Evolutionary conservation across 805 yeast species (phyloP).

Genomic region (Candida adriatica): DNA sequence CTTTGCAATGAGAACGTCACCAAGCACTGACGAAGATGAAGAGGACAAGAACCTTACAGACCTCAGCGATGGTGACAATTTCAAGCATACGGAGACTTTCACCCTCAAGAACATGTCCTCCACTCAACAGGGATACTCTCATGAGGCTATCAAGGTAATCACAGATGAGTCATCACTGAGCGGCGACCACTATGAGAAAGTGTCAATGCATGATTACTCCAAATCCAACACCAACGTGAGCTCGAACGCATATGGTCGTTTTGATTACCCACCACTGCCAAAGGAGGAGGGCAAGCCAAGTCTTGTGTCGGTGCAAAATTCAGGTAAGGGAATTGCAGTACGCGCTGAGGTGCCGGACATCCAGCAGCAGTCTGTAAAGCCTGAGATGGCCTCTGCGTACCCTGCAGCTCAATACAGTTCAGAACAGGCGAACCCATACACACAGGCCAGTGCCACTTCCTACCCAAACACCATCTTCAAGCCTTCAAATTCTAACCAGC

Average conservation of each 20-base stretch:
- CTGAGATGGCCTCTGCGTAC: slow-evolving; percentile 18
- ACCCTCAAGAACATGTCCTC: slow-evolving; percentile 10
- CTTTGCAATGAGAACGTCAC: slow-evolving; percentile 26
- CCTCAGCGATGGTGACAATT: slow-evolving; percentile 18
- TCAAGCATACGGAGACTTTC: slow-evolving; percentile 11
- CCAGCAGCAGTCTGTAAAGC: slow-evolving; percentile 19
- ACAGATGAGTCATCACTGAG: slow-evolving; percentile 21
- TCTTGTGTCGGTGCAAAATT: slow-evolving; percentile 20
- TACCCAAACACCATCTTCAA: not conserved
- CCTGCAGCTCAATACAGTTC: slow-evolving; percentile 12
- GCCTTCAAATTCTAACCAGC: not conserved
- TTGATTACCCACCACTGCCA: slow-evolving; percentile 11
- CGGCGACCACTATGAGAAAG: slow-evolving; percentile 19
- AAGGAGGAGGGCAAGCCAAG: slow-evolving; percentile 21
- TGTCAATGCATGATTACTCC: slow-evolving; percentile 21
- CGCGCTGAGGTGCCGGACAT: slow-evolving; percentile 19
- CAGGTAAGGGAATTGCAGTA: slow-evolving; percentile 18
- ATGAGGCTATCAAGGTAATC: slow-evolving; percentile 18
- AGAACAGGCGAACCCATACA: not conserved
- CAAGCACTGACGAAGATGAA: slow-evolving; percentile 9
- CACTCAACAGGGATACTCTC: slow-evolving; percentile 5
- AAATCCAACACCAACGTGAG: slow-evolving; percentile 7
- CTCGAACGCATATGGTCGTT: slow-evolving; percentile 11
- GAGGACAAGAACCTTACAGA: slow-evolving; percentile 20
- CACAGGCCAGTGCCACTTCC: not conserved